A percentile compares a stretch with the other conserved stretches of the same genome.
These are phyloP conservation scores for Lolium perenne DNA, from an alignment of 176 grass and related monocot genomes.

Conservation along the genomic window DNA sequence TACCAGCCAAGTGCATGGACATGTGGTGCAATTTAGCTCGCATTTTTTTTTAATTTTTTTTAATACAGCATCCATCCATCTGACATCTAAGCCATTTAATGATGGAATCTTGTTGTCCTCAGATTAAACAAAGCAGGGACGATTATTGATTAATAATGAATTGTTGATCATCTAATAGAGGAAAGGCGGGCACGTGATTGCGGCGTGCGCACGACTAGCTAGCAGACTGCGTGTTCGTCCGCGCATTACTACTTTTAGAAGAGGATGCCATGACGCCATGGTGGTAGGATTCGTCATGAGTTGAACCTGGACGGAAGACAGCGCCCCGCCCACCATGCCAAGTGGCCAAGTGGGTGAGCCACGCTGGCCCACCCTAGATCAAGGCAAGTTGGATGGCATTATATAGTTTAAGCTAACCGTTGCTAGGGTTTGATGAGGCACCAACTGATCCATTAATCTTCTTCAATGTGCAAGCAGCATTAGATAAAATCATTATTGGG, in stretches of 20 bases:
- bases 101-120: constrained; percentile 19
- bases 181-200: constrained; percentile 4
- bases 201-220: constrained; percentile 3
- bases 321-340: constrained; percentile 24
- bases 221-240: no score
- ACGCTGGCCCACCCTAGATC: not conserved
- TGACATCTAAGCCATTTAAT: no score
- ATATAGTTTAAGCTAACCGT: not conserved
- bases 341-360: constrained; percentile 7
- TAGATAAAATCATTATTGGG: not conserved
- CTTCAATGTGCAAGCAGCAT: not conserved
- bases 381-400: constrained; percentile 42
- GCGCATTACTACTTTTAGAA: constrained; percentile 34
- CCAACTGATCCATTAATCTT: constrained; percentile 9
- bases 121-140: not conserved
- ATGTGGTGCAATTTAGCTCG: not conserved
- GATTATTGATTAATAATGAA: not conserved
- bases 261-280: constrained; percentile 27
- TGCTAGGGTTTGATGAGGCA: constrained; percentile 21
- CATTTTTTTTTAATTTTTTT: no score
- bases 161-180: not conserved
- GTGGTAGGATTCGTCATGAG: constrained; percentile 28
- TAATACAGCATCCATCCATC: no score
- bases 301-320: constrained; percentile 53
- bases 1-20: not conserved